Evolutionary conservation across 495 filamentous ascomycete species (phyloP), one percentile per base, ranked within the genome.

Genomic region (Penicillium macrosclerotiorum): DNA sequence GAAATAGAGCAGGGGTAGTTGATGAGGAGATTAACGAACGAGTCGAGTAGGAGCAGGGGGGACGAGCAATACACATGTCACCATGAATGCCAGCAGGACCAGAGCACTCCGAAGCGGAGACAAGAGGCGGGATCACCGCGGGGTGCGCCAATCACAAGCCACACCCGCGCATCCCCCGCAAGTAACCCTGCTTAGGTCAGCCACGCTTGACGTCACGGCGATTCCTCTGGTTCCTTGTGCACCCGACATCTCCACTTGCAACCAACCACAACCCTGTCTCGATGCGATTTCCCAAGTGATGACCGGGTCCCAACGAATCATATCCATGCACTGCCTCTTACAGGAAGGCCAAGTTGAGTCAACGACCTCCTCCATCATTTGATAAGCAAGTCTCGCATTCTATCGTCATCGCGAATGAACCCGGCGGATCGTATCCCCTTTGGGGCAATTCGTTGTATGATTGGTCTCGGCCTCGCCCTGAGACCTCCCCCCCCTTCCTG

Each of bases 91-190:
- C 37, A 24, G 25, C 19, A 55, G 52, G 52, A 57, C 31, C 26
- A 53, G 35, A 47, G 49, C 33, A 29, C 42, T 52, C 49, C 49
- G 49, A 35, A 13, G 34, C 19, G 52, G 37, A 40, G 49, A 43
- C 29, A 32, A 26, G 14, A 4, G 6, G 19, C 26, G 3, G 22
- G 40, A 39, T 44, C 48, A 24, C 24, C 40, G 38, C 34, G 42
- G 42, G 22, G 41, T 40, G 4, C 13, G 9, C 54, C 49, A 53
- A 53, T 57, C 49, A 57, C 11, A 22, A 8, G 14, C 11, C 24
- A 12, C 18, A 1, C 17, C 17, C 25, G 22, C 31, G 19, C 16
- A 12, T 18, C 9, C 44, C 33, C 42, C 37, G 50, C 42, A 42
- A 18, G 3, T 14, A 14, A 23, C 9, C 8, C 6, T n/a, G 14